Percentiles rank a stretch among this genome's conserved stretches.
phyloP scores from a whole-genome alignment of 75 land plant species.

The Picea sitchensis region DNA sequence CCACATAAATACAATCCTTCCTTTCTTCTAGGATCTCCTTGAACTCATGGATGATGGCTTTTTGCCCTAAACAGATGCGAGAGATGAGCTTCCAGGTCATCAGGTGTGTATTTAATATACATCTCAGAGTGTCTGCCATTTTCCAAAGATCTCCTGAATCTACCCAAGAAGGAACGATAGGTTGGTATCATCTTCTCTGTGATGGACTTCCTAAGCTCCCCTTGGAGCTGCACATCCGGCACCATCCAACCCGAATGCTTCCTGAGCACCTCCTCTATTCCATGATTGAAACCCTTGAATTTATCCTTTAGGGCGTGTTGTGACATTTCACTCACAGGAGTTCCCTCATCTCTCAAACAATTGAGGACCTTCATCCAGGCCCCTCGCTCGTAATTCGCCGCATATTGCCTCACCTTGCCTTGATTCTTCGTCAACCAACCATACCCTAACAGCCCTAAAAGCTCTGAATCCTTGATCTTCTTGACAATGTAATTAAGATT shows the following conservation, averaged over 20 bases:
- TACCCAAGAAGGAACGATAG: conserved; percentile 19
- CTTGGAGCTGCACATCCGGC: conserved; percentile 27
- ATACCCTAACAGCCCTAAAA: conserved; percentile 23
- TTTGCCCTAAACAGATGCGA: conserved; percentile 29
- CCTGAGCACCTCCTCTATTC: conserved; percentile 34
- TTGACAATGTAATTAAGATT: conserved; percentile 53
- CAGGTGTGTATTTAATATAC: conserved; percentile 36
- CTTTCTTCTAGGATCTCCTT: too few relatives aligned
- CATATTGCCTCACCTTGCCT: conserved; percentile 20
- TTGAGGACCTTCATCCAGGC: conserved; percentile 26
- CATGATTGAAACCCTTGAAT: conserved; percentile 25
- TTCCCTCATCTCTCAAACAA: conserved; percentile 23
- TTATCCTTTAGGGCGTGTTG: conserved; percentile 17
- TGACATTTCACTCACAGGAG: background rate
- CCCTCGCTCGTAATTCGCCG: conserved; percentile 14
- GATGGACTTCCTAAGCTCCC: conserved; percentile 37
- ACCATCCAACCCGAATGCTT: conserved; percentile 35
- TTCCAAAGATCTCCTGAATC: conserved; percentile 7
- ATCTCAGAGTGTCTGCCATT: background rate
- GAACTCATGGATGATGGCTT: background rate
- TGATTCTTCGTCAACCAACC: conserved; percentile 19
- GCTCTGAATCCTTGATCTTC: conserved; percentile 35
- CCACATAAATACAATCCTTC: too few relatives aligned
- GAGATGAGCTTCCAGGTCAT: conserved; percentile 34
- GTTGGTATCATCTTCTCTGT: conserved; percentile 23